phyloP scores from a whole-genome alignment of 169 alveolate genomes.

The Plasmodium malariae region DNA sequence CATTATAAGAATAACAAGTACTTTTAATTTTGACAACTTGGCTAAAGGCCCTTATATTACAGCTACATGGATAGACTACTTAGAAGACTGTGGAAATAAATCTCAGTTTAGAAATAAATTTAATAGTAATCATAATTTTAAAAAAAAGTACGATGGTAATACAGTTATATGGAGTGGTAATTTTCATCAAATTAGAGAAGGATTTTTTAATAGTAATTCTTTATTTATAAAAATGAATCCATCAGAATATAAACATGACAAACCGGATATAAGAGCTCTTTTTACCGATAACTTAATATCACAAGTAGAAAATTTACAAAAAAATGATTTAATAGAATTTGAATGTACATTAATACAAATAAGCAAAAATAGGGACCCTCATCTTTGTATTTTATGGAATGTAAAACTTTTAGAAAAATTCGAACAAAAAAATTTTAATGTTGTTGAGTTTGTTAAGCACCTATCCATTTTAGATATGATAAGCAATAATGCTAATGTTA shows the following conservation, averaged over 20 bases:
- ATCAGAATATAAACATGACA: conserved; percentile 48
- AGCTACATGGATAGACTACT: conserved; percentile 44
- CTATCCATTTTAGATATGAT: conserved; percentile 47
- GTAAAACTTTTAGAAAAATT: conserved; percentile 18
- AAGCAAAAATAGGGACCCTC: conserved; percentile 47
- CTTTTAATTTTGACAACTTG: conserved; percentile 34
- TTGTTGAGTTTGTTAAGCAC: conserved; percentile 50
- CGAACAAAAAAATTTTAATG: conserved; percentile 1
- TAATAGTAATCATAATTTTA: conserved; percentile 47
- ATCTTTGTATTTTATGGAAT: conserved; percentile 51
- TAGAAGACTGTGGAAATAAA: conserved; percentile 64
- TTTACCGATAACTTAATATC: conserved; percentile 35
- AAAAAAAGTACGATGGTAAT: conserved; percentile 38
- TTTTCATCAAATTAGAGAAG: conserved; percentile 43
- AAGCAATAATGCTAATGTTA: conserved; percentile 25
- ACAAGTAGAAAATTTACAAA: conserved; percentile 43
- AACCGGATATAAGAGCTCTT: conserved; percentile 39
- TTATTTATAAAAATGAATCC: conserved; percentile 62
- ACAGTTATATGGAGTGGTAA: conserved; percentile 43
- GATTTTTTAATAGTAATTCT: conserved; percentile 45
- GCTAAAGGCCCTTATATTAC: conserved; percentile 57
- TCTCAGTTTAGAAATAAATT: conserved; percentile 58
- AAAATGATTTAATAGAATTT: conserved; percentile 47
- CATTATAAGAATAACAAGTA: conserved; percentile 32
- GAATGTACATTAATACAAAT: conserved; percentile 57